phyloP scores from a whole-genome alignment of 345 rosid genomes.

The Mercurialis annua region DNA sequence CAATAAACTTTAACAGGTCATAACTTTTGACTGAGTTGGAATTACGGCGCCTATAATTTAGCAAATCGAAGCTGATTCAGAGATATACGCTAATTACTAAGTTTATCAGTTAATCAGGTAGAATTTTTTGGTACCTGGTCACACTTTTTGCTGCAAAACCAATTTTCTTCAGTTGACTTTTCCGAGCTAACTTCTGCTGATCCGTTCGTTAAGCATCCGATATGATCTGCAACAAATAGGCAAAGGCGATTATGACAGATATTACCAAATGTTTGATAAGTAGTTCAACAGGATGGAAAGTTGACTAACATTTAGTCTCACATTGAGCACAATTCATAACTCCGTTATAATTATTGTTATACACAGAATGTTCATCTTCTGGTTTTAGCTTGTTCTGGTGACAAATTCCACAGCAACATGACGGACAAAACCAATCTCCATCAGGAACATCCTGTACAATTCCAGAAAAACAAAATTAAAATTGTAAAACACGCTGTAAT shows the following conservation, averaged over 20 bases:
- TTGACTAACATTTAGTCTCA: conserved; percentile 53
- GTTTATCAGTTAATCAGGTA: too few species aligned
- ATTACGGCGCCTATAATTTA: too few species aligned
- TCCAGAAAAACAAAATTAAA: not conserved
- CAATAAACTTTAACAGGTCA: too few species aligned
- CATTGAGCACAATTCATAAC: conserved; percentile 59
- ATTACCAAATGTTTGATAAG: not conserved
- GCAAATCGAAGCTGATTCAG: conserved; percentile 10
- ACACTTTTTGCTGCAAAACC: conserved; percentile 76
- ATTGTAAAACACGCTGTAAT: not conserved
- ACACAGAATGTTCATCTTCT: conserved; percentile 22
- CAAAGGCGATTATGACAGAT: conserved; percentile 20
- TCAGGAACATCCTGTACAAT: conserved; percentile 52
- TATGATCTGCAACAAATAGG: conserved; percentile 51
- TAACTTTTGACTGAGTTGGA: too few species aligned
- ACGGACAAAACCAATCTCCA: conserved; percentile 87
- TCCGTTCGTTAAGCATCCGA: conserved; percentile 36
- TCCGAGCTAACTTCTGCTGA: conserved; percentile 22
- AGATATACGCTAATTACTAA: too few species aligned
- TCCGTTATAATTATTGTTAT: conserved; percentile 26
- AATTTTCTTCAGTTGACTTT: conserved; percentile 25
- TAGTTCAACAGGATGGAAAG: conserved; percentile 16
- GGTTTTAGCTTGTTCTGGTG: conserved; percentile 30
- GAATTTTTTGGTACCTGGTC: conserved; percentile 51
- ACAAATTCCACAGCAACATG: conserved; percentile 72